These are phyloP conservation scores for Suhomyces sp. DNA, from an alignment of 805 yeast species.

Conservation along the genomic window DNA sequence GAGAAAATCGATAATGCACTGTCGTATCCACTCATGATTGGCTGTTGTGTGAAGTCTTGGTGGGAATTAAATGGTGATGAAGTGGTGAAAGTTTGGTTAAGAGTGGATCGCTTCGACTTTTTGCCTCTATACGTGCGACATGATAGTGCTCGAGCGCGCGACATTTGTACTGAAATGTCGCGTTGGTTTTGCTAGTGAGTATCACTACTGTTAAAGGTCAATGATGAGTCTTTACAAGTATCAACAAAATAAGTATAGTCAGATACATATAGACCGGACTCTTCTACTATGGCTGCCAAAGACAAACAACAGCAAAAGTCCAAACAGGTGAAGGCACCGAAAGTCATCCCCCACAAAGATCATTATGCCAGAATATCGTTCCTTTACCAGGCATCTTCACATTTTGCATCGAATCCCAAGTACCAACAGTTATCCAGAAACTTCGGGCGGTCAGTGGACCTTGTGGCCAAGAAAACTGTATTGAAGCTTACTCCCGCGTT, in stretches of 20 bases:
- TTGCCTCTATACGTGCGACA: slow-evolving; percentile 7
- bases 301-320: no score
- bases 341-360: slow-evolving; percentile 50
- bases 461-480: slow-evolving; percentile 68
- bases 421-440: slow-evolving; percentile 51
- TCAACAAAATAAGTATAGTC: no score
- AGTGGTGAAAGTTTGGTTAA: slow-evolving; percentile 2
- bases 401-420: slow-evolving; percentile 29
- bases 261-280: no score
- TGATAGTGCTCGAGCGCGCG: no score
- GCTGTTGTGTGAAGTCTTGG: slow-evolving; percentile 1
- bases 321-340: slow-evolving; percentile 28
- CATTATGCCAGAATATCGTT: slow-evolving; percentile 60
- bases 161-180: no score
- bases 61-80: neutral
- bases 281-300: no score
- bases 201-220: no score
- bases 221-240: no score
- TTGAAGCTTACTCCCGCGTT: slow-evolving; percentile 60
- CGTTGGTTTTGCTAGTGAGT: no score
- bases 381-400: slow-evolving; percentile 54
- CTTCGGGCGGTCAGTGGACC: slow-evolving; percentile 53
- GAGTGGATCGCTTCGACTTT: slow-evolving; percentile 1
- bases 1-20: slow-evolving; percentile 97
- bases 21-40: slow-evolving; percentile 94